Base-by-base conservation (phyloP, 805 yeast species). In the Cephaloascus fragrans region DNA sequence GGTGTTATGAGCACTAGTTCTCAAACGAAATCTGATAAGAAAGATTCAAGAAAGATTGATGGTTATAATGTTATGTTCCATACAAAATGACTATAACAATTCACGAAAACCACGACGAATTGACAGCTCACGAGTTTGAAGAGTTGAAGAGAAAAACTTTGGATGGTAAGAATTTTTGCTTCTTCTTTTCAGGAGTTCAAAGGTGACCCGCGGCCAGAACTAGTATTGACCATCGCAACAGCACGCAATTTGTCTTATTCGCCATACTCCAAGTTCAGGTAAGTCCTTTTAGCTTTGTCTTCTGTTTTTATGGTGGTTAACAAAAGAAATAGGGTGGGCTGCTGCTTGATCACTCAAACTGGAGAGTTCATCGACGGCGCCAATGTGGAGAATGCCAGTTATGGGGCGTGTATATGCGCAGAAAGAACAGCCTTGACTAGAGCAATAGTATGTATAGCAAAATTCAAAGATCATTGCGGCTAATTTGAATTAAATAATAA, bases 311-410 rank as follows among this genome's bases (percentile, higher is more conserved):
- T 23, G 28, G 10, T 23, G 28, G 28, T 23, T 23, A 23, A 6
- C 12, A 23, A 23, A 8, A 12, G 28, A 8, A 12, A 48, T 39
- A 67, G 86, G 37, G 98, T 90, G 2, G 97, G 97, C 0, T 85
- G 95, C 39, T 74, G 80, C 3, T 49, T 90, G 2, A 51, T 85
- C 18, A 67, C 86, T 1, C 56, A 52, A 0, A 53, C 62, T 6
- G 83, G 75, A 2, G 61, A 61, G 16, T 64, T 53, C 34, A 60
- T 81, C 18, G 52, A 60, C 10, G 98, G 97, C 3, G 95, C 95
- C 32, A 90, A 90, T 48, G 78, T 93, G 19, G 98, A 90, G 55
- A 93, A 90, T 55, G 97, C 97, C 3, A 77, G 93, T 37, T 89
- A 84, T 52, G 94, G 86, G 10, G 67, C 62, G 26, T 54, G 59